Evolutionary conservation across 495 filamentous ascomycete species (phyloP), one percentile per base, ranked within the genome.

Genomic region (Penicillium samsonianum): DNA sequence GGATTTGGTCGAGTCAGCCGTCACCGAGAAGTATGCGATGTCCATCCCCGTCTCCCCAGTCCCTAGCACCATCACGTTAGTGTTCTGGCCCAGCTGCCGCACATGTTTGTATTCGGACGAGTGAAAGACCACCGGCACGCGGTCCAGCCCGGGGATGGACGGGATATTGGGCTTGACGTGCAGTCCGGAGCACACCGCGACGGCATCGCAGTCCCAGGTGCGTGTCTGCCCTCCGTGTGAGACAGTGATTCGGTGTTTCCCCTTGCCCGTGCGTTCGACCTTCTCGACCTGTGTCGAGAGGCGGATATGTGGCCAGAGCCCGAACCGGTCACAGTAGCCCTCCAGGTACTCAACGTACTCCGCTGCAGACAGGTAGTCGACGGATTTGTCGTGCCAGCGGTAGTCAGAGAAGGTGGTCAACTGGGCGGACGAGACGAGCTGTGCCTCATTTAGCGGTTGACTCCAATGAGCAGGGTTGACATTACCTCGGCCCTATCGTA

Each of bases 21-120:
- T 63, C 30, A 63, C 59, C 20, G 60, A 63, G 25, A 59, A 57
- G 22, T 63, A 63, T 43, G 60, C 60, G 31, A 63, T 63, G 50
- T 63, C 60, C 60, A 63, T 63, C 0, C 56, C 60, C n/a, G 60
- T 63, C 50, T 63, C 60, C 16, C 60, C 60, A 35, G 56, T 59
- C 25, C 60, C 60, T 19, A 63, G 28, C 11, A 63, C 42, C 1
- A 63, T 52, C 10, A 63, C 56, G 4, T 51, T 58, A 23, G 47
- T 53, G 8, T 42, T 42, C 38, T 42, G 38, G 38, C 38, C 60
- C 56, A 48, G 60, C 56, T 17, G 59, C 56, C 45, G 59, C 55
- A 28, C 33, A 33, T 40, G 40, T 20, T 63, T 63, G 40, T 63
- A 63, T 5, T 42, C 56, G n/a, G 60, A 52, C 38, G 60, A 63